A percentile compares a stretch with the other conserved stretches of the same genome.
Evolutionary conservation across 345 rosid species (phyloP).

Genomic region (Lepidium didymum): DNA sequence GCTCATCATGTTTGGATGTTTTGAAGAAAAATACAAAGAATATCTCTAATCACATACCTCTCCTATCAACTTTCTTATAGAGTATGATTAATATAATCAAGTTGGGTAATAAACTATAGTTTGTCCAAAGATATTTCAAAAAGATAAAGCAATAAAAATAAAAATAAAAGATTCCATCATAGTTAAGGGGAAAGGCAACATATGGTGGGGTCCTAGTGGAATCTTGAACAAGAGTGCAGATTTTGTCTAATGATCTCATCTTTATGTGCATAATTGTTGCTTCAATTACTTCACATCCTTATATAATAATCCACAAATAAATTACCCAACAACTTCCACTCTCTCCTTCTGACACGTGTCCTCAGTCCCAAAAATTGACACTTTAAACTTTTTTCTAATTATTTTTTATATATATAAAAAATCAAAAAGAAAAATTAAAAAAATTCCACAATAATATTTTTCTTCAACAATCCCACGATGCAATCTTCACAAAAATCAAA

Average conservation of each 20-base stretch:
- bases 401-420: too few species aligned
- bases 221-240: constrained; percentile 32
- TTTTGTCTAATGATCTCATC: constrained; percentile 26
- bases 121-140: background rate
- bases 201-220: constrained; percentile 22
- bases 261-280: constrained; percentile 7
- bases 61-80: background rate
- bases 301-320: too few species aligned
- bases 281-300: background rate
- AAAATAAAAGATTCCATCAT: constrained; percentile 18
- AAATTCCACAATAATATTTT: too few species aligned
- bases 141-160: background rate
- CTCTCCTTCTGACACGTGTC: too few species aligned
- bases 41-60: background rate
- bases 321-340: too few species aligned
- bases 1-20: background rate
- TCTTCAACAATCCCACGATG: too few species aligned
- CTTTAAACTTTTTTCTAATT: too few species aligned
- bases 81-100: constrained; percentile 14
- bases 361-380: too few species aligned
- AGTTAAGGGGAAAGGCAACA: constrained; percentile 10
- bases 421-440: too few species aligned
- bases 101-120: constrained; percentile 16
- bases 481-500: too few species aligned
- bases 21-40: background rate